phyloP scores from a whole-genome alignment of 2,329 filamentous ascomycete species.

The Myriosclerotinia scirpicola region DNA sequence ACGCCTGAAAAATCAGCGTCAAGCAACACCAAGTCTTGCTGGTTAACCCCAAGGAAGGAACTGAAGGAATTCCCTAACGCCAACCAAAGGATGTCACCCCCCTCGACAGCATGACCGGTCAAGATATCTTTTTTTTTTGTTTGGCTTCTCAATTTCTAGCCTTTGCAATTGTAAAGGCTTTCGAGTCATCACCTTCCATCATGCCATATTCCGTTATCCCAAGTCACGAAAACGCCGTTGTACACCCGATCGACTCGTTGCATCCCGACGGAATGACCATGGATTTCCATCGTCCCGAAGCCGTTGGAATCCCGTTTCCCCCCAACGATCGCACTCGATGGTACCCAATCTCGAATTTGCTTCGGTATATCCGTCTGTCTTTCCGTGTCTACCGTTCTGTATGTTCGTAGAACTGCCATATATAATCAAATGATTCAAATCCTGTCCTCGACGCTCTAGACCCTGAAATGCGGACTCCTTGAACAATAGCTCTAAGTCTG shows the following conservation, averaged over 20 bases:
- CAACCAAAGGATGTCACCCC: not conserved
- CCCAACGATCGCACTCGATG: not conserved
- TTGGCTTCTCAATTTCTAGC: not conserved
- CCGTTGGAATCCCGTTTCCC: not conserved
- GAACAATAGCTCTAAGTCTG: not conserved
- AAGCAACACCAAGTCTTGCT: not conserved
- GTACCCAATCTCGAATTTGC: not conserved
- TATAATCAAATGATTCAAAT: not conserved
- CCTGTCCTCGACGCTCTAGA: not conserved
- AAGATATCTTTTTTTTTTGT: not conserved
- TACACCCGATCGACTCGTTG: not conserved
- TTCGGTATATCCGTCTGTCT: not conserved
- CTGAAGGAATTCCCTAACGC: not conserved
- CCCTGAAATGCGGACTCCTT: not conserved
- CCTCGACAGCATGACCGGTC: not conserved
- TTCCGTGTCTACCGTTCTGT: not conserved
- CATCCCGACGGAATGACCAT: slow-evolving; percentile 12
- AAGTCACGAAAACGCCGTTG: slow-evolving; percentile 1
- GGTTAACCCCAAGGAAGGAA: not conserved
- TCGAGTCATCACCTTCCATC: not conserved
- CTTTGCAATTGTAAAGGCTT: not conserved
- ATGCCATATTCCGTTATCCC: not conserved
- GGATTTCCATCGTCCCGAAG: not conserved
- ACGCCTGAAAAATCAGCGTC: not conserved
- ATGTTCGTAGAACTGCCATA: not conserved